Evolutionary conservation across 495 filamentous ascomycete species (phyloP), one percentile per base, ranked within the genome.

Genomic region (Parathielavia hyrcaniae): DNA sequence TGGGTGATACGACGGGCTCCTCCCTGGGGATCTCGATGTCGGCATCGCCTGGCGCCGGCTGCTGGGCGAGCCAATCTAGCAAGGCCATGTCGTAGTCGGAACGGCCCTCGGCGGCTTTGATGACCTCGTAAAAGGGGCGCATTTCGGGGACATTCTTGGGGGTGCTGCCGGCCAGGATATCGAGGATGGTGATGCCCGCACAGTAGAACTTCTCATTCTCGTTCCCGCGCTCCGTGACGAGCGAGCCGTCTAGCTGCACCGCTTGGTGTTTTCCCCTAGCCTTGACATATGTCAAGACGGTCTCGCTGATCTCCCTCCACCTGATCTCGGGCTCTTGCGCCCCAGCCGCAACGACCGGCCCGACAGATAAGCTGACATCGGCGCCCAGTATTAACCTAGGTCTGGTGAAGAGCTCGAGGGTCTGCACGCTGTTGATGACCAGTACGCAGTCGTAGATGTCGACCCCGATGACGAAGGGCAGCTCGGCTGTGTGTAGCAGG

Each of bases 361-460:
- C 91, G 14, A 89, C 84, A 9, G 84, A 79, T 11, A 87, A 84
- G 63, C 81, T 88, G 52, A 93, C 76, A 67, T 95, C 89, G 35
- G 83, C 83, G 2, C 90, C 90, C 10, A 96, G 72, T 1, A 88
- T 91, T 58, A 87, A 81, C 39, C 86, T 83, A 13, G 91, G 73
- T 47, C 82, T 85, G 41, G 86, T 88, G 70, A 96, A 93, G 0
- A 87, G 81, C 52, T 91, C 86, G 32, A 96, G 74, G 7, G 88
- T 90, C 51, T 87, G 80, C 22, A 84, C 80, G 20, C 86, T 89
- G 71, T 95, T 96, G 69, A 96, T 91, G 7, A 96, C 84, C 0
- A 96, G 79, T 19, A 96, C 85, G 67, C 90, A 95, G 67, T 96
- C 91, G 76, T 96, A 96, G 57, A 95, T 89, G 62, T 96, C 91